A percentile compares a stretch with the other conserved stretches of the same genome.
These are phyloP conservation scores for Coemansia sp. DNA, from an alignment of 192 early-diverging fungal genomes.

Conservation along the genomic window DNA sequence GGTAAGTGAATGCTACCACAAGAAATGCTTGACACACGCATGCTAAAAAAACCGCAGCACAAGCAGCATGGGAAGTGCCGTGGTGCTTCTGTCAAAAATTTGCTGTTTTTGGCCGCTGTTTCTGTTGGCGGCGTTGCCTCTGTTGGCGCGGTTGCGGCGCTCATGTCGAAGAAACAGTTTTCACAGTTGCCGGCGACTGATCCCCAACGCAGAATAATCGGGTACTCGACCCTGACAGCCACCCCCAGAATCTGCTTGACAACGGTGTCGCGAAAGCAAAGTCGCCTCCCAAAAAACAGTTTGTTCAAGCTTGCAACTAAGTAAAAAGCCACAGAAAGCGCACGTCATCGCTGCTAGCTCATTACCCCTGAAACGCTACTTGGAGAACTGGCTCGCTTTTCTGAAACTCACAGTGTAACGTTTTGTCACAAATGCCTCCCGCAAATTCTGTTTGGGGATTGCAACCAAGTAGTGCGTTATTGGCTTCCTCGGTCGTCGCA, in stretches of 20 bases:
- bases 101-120: conserved; percentile 77
- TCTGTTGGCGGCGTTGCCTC: conserved; percentile 59
- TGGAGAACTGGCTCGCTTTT: conserved; percentile 75
- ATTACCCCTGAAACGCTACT: conserved; percentile 81
- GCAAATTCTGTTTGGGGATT: no score
- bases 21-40: conserved; percentile 63
- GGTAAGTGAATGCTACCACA: conserved; percentile 80
- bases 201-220: conserved; percentile 64
- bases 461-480: no score
- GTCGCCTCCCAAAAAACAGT: conserved; percentile 56
- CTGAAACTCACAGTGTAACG: conserved; percentile 78
- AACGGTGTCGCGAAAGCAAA: conserved; percentile 47
- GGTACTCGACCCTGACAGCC: conserved; percentile 68
- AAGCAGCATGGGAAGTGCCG: conserved; percentile 65
- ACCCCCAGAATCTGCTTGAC: conserved; percentile 59
- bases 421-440: no score
- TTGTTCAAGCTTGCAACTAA: conserved; percentile 64
- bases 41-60: conserved; percentile 57
- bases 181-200: conserved; percentile 82
- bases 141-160: conserved; percentile 61
- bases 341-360: conserved; percentile 56
- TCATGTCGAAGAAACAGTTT: conserved; percentile 80
- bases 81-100: conserved; percentile 78
- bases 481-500: no score
- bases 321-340: neutral